These are phyloP conservation scores for Scheffersomyces segobiensis DNA, from an alignment of 1,139 yeast species.

Conservation along the genomic window DNA sequence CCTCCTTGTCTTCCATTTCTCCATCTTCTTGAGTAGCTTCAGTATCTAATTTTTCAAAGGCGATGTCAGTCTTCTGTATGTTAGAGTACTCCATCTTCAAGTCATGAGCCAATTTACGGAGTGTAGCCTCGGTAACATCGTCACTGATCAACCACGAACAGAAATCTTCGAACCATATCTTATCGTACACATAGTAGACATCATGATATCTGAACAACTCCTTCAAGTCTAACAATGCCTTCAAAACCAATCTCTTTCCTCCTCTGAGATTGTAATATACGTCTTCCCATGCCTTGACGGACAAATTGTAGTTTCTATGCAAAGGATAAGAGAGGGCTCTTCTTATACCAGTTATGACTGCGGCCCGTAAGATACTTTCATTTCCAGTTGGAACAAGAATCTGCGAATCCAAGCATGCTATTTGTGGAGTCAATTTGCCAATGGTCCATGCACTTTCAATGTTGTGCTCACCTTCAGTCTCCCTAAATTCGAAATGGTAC, in stretches of 20 bases:
- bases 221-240: slow-evolving; percentile 57
- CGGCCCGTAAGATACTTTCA: slow-evolving; percentile 42
- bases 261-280: slow-evolving; percentile 63
- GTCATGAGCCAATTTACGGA: slow-evolving; percentile 70
- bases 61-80: slow-evolving; percentile 28
- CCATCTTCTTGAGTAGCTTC: slow-evolving; percentile 17
- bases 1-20: slow-evolving; percentile 30
- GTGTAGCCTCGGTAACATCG: slow-evolving; percentile 44
- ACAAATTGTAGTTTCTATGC: slow-evolving; percentile 67
- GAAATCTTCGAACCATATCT: slow-evolving; percentile 77
- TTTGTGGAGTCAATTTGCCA: slow-evolving; percentile 80
- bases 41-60: slow-evolving; percentile 38
- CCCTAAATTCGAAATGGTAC: slow-evolving; percentile 71
- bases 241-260: slow-evolving; percentile 68
- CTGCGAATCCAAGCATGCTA: slow-evolving; percentile 67
- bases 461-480: slow-evolving; percentile 74
- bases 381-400: slow-evolving; percentile 38
- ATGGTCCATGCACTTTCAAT: slow-evolving; percentile 94
- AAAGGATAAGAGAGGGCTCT: slow-evolving; percentile 80
- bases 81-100: slow-evolving; percentile 36
- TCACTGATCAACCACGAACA: slow-evolving; percentile 75
- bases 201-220: slow-evolving; percentile 85
- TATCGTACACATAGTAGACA: slow-evolving; percentile 83
- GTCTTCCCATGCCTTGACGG: slow-evolving; percentile 71
- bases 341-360: slow-evolving; percentile 62